Conservation (phyloP, 2,329 filamentous ascomycete species). For the Teratosphaeriaceae sp. region DNA sequence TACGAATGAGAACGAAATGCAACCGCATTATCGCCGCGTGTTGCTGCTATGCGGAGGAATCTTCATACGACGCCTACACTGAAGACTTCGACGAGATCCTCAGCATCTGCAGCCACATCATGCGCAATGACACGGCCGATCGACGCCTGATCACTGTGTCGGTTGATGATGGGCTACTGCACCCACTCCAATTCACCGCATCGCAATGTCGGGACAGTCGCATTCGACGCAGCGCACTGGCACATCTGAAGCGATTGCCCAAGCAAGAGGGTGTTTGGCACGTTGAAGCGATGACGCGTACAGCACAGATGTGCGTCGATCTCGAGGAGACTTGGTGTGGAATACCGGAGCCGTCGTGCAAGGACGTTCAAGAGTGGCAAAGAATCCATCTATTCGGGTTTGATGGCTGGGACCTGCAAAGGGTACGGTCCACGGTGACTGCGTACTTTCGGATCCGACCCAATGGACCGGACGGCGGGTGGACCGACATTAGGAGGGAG, state of each 20-base stretch:
- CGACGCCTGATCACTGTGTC: constrained; percentile 22
- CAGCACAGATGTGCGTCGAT: constrained; percentile 16
- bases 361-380: constrained; percentile 27
- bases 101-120: constrained; percentile 22
- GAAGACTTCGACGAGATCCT: constrained; percentile 26
- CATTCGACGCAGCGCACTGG: constrained; percentile 21
- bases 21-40: constrained; percentile 23
- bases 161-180: constrained; percentile 26
- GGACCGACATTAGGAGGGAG: constrained; percentile 16
- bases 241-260: constrained; percentile 18
- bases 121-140: constrained; percentile 23
- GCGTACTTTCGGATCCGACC: constrained; percentile 17
- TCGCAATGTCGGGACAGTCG: constrained; percentile 24
- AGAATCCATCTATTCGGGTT: constrained; percentile 21
- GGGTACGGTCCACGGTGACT: constrained; percentile 13
- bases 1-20: constrained; percentile 23
- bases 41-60: constrained; percentile 21
- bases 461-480: constrained; percentile 27
- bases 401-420: constrained; percentile 17
- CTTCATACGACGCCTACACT: constrained; percentile 20
- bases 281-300: constrained; percentile 20
- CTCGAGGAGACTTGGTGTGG: constrained; percentile 20
- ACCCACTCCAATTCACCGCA: constrained; percentile 23
- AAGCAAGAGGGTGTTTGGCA: constrained; percentile 21
- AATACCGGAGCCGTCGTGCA: constrained; percentile 13